Base-by-base conservation (phyloP, 345 rosid species). In the Toxicodendron radicans region DNA sequence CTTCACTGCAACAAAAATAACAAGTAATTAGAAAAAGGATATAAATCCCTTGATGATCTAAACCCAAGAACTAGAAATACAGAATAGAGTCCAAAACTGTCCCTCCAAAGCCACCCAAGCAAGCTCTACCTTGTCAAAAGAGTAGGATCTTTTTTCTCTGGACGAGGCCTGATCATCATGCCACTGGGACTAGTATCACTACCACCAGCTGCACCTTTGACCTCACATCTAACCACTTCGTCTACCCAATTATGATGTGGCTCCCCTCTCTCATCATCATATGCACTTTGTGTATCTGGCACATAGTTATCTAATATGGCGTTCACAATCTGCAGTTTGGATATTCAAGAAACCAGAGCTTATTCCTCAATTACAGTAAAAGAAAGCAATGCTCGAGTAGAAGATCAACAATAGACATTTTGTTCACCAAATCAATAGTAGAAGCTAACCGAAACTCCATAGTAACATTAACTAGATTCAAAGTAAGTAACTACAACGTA, bases 141-240 rank as follows among this genome's bases (percentile, higher is more conserved):
- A 71, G 91, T 84, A 46, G 93, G 93, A 79, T 95, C 98, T 71
- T 86, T 95, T 80, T 84, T 89, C 71, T 88, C 83, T 0, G 90
- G 88, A 75, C 81, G 93, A 1, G 87, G 89, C 75, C 93, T 83
- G 66, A 80, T 73, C 77, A 83, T 70, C 86, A 84, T 68, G 81
- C 80, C 75, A 82, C 81, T 78, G 78, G 94, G 89, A 65, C 87
- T 83, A 78, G 66, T 49, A 79, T 90, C 91, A 76, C 70, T 68
- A 32, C 78, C 72, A 54, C 45, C 76, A 72, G 18, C 57, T 27
- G 82, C 81, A 79, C 85, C 88, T 86, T 97, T 84, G 23, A 95
- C 94, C 83, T 95, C 98, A 72, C 89, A 85, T 85, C 97, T 86
- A 71, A 95, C 91, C 51, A 95, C 98, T 87, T 92, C 99, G 75